Evolutionary conservation across 306 rosid species (phyloP), one percentile per base, ranked within the genome.

Genomic region (Crotalaria pallida): DNA sequence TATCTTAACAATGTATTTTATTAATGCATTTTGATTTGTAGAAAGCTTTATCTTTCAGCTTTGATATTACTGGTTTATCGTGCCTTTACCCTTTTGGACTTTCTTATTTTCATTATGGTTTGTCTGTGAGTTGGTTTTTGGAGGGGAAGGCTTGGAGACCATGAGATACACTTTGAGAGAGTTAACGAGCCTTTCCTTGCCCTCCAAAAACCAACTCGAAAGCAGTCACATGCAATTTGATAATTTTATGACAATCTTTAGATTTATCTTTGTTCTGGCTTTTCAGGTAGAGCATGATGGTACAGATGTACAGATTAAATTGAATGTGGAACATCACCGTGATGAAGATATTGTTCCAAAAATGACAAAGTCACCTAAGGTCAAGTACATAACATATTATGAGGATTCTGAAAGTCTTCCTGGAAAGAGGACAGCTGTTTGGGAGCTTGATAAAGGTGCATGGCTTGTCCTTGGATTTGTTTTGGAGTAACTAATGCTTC

Each of bases 391-490:
- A 48, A 91, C 99, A 19, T 94, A 74, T 73, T 94, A 84, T 82
- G 99, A 94, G 86, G 99, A 94, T 71, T 85, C 99, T 41, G 88
- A 81, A 74, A 91, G 95, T 77, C 74, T 88, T 81, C 95, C 96
- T 5, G 99, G 96, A 78, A 93, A 73, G 81, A 91, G 95, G 85
- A 91, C 97, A 18, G 97, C 99, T 16, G 91, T 91, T 22, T 94
- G 99, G 99, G 99, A 94, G 84, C 83, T 94, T 75, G 99, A 94
- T 64, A 94, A 94, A 86, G 94, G 99, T 94, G 72, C 53, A 51
- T 69, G 66, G 51, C 51, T 47, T 78, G 71, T 84, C 73, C 69
- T 55, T 59, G 56, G 66, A 69, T 24, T 41, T 65, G 17, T 72
- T 55, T 74, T 60, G 71, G 40, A 64, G 58, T 82, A 41, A 58